phyloP scores from a whole-genome alignment of 2,329 filamentous ascomycete species.

The Colletotrichum sp. region DNA sequence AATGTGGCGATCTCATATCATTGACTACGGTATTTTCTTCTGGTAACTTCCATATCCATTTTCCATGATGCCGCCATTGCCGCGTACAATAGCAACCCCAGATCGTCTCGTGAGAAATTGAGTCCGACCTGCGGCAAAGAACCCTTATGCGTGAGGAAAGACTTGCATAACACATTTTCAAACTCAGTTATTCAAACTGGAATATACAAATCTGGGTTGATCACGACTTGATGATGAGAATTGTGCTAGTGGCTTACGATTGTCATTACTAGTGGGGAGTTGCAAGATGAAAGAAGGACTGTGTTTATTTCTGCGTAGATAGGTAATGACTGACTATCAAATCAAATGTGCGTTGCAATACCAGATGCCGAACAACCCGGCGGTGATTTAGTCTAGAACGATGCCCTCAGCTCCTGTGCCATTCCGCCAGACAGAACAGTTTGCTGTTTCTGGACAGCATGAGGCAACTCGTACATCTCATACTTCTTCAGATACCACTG shows the following conservation, averaged over 20 bases:
- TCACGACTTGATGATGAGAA: background rate
- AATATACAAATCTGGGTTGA: too few species aligned
- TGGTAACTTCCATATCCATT: rapidly evolving
- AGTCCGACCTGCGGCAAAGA: background rate
- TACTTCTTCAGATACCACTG: background rate
- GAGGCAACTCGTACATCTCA: background rate
- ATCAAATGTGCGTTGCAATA: background rate
- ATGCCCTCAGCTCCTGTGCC: background rate
- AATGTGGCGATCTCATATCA: background rate
- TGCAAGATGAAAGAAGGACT: background rate
- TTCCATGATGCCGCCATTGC: background rate
- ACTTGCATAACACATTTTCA: too few species aligned
- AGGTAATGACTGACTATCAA: background rate
- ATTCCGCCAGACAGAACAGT: background rate
- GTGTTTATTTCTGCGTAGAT: background rate
- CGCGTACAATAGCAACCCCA: background rate
- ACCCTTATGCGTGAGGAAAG: rapidly evolving
- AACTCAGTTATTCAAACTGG: background rate
- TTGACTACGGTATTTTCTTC: background rate
- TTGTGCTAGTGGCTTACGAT: background rate
- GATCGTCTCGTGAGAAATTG: background rate
- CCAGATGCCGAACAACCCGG: background rate
- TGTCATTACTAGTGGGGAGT: rapidly evolving
- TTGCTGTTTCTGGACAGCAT: background rate
- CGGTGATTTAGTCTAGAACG: background rate